phyloP scores from a whole-genome alignment of 2,329 filamentous ascomycete species.

The Ceratocystis cubensis region DNA sequence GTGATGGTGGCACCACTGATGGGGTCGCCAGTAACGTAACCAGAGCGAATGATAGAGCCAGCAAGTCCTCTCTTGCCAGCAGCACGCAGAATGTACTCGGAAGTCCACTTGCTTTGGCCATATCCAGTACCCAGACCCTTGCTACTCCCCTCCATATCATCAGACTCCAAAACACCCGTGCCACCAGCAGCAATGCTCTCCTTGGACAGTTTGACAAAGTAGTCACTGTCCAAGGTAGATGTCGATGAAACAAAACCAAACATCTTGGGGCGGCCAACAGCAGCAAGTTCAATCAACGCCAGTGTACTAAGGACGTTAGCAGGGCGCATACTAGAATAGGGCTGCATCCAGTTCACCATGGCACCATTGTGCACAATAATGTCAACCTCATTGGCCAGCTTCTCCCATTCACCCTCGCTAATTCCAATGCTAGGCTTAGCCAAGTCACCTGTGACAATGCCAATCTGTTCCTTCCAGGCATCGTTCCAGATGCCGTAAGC shows the following conservation, averaged over 20 bases:
- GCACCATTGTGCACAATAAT: slow-evolving; percentile 74
- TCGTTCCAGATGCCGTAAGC: slow-evolving; percentile 72
- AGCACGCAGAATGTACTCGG: slow-evolving; percentile 57
- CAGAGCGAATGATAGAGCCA: slow-evolving; percentile 67
- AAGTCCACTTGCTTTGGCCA: slow-evolving; percentile 81
- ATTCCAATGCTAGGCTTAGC: slow-evolving; percentile 61
- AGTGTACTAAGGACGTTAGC: slow-evolving; percentile 75
- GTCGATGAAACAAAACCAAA: slow-evolving; percentile 77
- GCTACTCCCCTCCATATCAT: slow-evolving; percentile 65
- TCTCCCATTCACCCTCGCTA: slow-evolving; percentile 51
- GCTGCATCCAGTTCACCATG: slow-evolving; percentile 66
- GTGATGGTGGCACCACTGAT: slow-evolving; percentile 59
- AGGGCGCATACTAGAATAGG: slow-evolving; percentile 57
- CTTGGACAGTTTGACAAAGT: slow-evolving; percentile 65
- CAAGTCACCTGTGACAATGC: slow-evolving; percentile 61
- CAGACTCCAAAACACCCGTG: slow-evolving; percentile 56
- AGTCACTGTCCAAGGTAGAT: slow-evolving; percentile 64
- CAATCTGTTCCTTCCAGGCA: slow-evolving; percentile 52
- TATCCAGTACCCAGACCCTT: slow-evolving; percentile 75
- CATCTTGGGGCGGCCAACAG: slow-evolving; percentile 62
- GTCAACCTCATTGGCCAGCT: slow-evolving; percentile 53
- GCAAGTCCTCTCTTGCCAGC: slow-evolving; percentile 64
- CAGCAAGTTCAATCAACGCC: slow-evolving; percentile 62
- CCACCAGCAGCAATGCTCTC: slow-evolving; percentile 48
- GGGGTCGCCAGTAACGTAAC: slow-evolving; percentile 70